These are phyloP conservation scores for Candida suzukii DNA, from an alignment of 805 yeast species.

Conservation along the genomic window DNA sequence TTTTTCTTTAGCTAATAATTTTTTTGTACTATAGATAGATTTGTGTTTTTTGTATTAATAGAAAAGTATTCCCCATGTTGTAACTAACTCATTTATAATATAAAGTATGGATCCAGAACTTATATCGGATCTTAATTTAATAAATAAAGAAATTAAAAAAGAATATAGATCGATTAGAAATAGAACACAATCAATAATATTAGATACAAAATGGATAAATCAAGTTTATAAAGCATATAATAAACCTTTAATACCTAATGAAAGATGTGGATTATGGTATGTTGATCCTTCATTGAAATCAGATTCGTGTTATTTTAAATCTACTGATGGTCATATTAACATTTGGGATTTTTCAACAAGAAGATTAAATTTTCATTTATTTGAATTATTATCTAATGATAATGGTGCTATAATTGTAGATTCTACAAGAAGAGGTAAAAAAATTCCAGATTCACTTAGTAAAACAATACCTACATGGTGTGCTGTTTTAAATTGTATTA, in stretches of 20 bases:
- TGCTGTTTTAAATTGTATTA: constrained; percentile 57
- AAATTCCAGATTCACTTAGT: constrained; percentile 79
- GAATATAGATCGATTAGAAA: constrained; percentile 47
- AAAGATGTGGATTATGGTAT: constrained; percentile 87
- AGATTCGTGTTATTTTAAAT: constrained; percentile 68
- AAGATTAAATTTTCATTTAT: constrained; percentile 66
- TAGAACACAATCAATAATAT: constrained; percentile 63
- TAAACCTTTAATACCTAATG: constrained; percentile 59
- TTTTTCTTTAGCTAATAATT: too few species aligned
- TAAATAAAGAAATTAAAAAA: constrained; percentile 35
- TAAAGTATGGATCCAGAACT: constrained; percentile 13
- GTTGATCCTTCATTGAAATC: constrained; percentile 35
- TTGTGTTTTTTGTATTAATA: background rate
- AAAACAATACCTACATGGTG: constrained; percentile 93
- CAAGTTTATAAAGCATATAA: constrained; percentile 28
- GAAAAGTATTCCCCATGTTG: too few species aligned
- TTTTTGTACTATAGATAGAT: too few species aligned
- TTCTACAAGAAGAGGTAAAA: constrained; percentile 80
- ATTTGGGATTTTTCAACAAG: constrained; percentile 76
- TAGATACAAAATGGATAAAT: constrained; percentile 49
- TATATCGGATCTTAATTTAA: constrained; percentile 10
- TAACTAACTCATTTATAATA: too few species aligned
- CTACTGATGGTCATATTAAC: constrained; percentile 84
- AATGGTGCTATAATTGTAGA: constrained; percentile 63
- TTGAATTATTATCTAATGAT: constrained; percentile 35